Conservation (phyloP, 2,329 filamentous ascomycete genomes). For the Tolypocladium guangdongense region DNA sequence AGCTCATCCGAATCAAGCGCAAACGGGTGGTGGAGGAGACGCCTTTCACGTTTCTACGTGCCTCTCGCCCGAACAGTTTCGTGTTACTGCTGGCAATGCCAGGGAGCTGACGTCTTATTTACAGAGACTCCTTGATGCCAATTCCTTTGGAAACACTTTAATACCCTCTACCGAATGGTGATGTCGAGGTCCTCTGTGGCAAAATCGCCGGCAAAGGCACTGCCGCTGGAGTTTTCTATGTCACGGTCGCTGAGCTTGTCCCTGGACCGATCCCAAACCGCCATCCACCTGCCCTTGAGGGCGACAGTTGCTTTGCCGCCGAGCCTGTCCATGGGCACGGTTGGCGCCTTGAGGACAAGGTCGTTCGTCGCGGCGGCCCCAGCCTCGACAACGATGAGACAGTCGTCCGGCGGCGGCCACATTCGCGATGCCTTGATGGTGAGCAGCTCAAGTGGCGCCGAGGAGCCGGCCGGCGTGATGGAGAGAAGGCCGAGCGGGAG, state of each 20-base stretch:
- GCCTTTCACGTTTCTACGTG: no score
- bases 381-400: slow-evolving; percentile 22
- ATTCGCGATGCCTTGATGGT: slow-evolving; percentile 19
- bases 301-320: slow-evolving; percentile 16
- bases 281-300: slow-evolving; percentile 23
- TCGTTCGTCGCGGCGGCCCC: slow-evolving; percentile 21
- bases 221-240: slow-evolving; percentile 2
- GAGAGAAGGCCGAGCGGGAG: slow-evolving; percentile 23
- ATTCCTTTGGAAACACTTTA: not conserved
- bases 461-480: slow-evolving; percentile 18
- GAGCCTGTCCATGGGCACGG: slow-evolving; percentile 22
- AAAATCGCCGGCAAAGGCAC: slow-evolving; percentile 4
- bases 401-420: slow-evolving; percentile 24
- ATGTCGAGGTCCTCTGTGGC: slow-evolving; percentile 5
- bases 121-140: not conserved
- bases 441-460: slow-evolving; percentile 18
- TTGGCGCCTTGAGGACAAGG: slow-evolving; percentile 18
- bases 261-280: slow-evolving; percentile 19
- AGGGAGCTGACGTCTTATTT: no score
- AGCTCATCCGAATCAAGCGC: no score
- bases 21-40: no score
- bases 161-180: not conserved
- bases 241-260: slow-evolving; percentile 9
- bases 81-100: no score
- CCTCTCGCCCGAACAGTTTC: no score